Conservation (phyloP, 75 land plant genomes). For the Cunninghamia lanceolata region DNA sequence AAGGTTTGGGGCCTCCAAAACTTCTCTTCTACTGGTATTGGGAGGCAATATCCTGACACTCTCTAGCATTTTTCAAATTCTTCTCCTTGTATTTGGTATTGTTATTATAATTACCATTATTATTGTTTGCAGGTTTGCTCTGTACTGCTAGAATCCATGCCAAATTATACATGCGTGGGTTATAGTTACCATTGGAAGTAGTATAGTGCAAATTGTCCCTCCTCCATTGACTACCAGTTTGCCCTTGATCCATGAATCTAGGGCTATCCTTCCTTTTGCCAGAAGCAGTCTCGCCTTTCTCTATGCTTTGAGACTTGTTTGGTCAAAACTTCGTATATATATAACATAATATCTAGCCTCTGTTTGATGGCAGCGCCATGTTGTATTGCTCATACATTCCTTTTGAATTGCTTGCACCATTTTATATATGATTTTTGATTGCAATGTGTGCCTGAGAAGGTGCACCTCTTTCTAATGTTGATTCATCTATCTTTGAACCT, state of each 20-base stretch:
- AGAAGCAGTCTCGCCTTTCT: slow-evolving; percentile 14
- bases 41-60: too few relatives aligned
- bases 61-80: slow-evolving; percentile 19
- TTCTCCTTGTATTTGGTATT: slow-evolving; percentile 16
- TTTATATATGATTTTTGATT: too few relatives aligned
- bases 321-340: too few relatives aligned
- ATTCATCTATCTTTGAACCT: too few relatives aligned
- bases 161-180: slow-evolving; percentile 42
- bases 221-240: slow-evolving; percentile 14
- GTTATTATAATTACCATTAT: neutral
- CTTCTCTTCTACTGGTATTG: too few relatives aligned
- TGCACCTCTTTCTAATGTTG: too few relatives aligned
- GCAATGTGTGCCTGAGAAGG: too few relatives aligned
- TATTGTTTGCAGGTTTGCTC: slow-evolving; percentile 37
- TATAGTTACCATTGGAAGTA: slow-evolving; percentile 20
- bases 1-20: slow-evolving; percentile 4
- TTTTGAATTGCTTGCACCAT: too few relatives aligned
- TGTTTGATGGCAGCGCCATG: too few relatives aligned
- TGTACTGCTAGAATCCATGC: slow-evolving; percentile 88
- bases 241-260: neutral
- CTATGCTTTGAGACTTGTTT: too few relatives aligned
- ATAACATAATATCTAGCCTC: too few relatives aligned
- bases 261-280: slow-evolving; percentile 10
- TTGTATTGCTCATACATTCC: too few relatives aligned
- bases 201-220: slow-evolving; percentile 23